phyloP scores from a whole-genome alignment of 495 filamentous ascomycete species.

The Zalerion maritima region DNA sequence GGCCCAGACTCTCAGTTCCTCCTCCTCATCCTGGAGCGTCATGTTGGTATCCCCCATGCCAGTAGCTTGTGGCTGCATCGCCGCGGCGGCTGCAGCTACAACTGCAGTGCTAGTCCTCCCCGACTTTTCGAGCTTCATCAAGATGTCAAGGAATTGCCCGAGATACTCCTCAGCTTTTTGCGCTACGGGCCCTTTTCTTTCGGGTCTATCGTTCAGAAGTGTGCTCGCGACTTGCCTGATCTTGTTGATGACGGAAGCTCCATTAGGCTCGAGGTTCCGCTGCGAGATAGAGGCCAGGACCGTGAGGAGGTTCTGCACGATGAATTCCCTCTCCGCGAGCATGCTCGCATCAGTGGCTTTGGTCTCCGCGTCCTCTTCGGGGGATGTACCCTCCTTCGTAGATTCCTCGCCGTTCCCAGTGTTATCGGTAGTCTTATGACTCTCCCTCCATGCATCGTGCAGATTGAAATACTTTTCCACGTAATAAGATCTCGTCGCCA shows the following conservation, averaged over 20 bases:
- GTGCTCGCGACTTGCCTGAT: constrained; percentile 66
- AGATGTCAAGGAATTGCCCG: constrained; percentile 49
- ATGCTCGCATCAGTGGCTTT: constrained; percentile 39
- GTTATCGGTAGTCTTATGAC: constrained; percentile 10
- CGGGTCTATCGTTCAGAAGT: constrained; percentile 45
- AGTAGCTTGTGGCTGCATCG: no score
- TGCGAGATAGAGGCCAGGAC: constrained; percentile 58
- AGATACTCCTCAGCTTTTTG: constrained; percentile 51
- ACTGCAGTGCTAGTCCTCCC: constrained; percentile 17
- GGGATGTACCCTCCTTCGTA: constrained; percentile 6
- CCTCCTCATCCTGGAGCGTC: constrained; percentile 48
- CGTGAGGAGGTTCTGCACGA: constrained; percentile 59
- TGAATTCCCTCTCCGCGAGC: constrained; percentile 51
- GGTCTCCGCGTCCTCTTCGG: constrained; percentile 24
- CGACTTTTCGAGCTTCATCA: constrained; percentile 52
- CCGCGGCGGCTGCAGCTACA: constrained; percentile 14
- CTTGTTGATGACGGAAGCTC: constrained; percentile 52
- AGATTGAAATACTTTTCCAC: constrained; percentile 67
- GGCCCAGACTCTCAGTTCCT: constrained; percentile 57
- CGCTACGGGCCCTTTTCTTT: constrained; percentile 39
- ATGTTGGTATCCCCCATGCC: constrained; percentile 12
- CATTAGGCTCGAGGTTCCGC: constrained; percentile 73
- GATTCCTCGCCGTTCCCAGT: no score
- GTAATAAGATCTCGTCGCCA: constrained; percentile 63
- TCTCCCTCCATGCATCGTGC: constrained; percentile 34